These are phyloP conservation scores for Lachancea cidri DNA, from an alignment of 805 yeast genomes.

Conservation along the genomic window DNA sequence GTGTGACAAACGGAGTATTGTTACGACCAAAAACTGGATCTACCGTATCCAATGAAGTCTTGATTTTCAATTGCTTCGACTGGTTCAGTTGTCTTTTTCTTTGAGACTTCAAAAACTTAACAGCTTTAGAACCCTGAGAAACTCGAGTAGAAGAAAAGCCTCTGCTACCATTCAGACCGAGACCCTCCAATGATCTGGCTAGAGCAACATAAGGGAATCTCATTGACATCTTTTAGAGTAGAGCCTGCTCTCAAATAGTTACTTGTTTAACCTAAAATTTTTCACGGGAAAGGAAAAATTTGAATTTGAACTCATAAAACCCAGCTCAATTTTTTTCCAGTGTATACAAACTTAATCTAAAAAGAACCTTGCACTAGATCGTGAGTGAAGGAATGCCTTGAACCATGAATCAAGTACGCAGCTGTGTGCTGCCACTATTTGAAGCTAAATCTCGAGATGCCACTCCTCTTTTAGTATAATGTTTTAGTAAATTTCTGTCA, in stretches of 20 bases:
- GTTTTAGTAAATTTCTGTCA: too few species aligned
- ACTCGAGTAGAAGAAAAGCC: constrained; percentile 9
- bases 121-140: constrained; percentile 23
- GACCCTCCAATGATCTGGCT: constrained; percentile 1
- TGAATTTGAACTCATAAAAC: too few species aligned
- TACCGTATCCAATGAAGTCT: constrained; percentile 36
- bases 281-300: too few species aligned
- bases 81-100: constrained; percentile 32
- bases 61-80: constrained; percentile 30
- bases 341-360: too few species aligned
- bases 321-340: too few species aligned
- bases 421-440: too few species aligned
- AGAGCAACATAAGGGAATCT: constrained; percentile 2
- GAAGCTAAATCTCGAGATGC: too few species aligned
- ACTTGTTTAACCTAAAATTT: constrained; percentile 4
- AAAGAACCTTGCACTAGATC: too few species aligned
- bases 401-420: too few species aligned
- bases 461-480: too few species aligned
- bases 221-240: background rate
- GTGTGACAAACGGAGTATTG: constrained; percentile 58
- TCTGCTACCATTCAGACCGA: constrained; percentile 6
- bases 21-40: constrained; percentile 85
- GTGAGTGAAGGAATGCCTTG: too few species aligned
- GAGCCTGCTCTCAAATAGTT: background rate
- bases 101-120: constrained; percentile 31